Conservation (phyloP, 1,139 yeast genomes). For the Candida sp. region DNA sequence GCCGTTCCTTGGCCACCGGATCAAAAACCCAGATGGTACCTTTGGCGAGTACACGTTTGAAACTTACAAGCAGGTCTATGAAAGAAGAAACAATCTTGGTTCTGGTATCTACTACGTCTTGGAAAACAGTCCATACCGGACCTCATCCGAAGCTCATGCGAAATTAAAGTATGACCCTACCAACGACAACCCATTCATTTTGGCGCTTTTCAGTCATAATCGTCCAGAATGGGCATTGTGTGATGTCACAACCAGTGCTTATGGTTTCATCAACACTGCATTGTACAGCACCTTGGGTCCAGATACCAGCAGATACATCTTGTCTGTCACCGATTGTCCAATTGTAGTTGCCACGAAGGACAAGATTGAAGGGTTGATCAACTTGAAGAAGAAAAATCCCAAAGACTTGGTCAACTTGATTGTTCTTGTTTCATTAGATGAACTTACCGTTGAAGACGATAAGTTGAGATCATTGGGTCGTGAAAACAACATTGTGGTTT, state of each 20-base stretch:
- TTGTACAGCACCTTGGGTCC: slow-evolving; percentile 44
- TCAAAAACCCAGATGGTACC: slow-evolving; percentile 38
- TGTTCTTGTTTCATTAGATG: slow-evolving; percentile 40
- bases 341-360: slow-evolving; percentile 35
- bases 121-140: slow-evolving; percentile 41
- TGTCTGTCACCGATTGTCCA: slow-evolving; percentile 36
- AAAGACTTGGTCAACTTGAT: slow-evolving; percentile 29
- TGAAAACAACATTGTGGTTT: slow-evolving; percentile 30
- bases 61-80: slow-evolving; percentile 42
- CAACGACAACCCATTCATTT: slow-evolving; percentile 28
- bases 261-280: slow-evolving; percentile 39
- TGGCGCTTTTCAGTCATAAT: slow-evolving; percentile 37
- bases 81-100: slow-evolving; percentile 56
- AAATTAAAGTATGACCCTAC: slow-evolving; percentile 22
- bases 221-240: slow-evolving; percentile 41
- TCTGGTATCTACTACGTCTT: slow-evolving; percentile 64
- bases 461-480: slow-evolving; percentile 23
- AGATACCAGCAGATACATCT: slow-evolving; percentile 35
- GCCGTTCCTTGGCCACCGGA: slow-evolving; percentile 58
- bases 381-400: slow-evolving; percentile 27
- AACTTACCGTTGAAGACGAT: slow-evolving; percentile 26
- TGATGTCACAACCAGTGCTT: slow-evolving; percentile 39
- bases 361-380: slow-evolving; percentile 27
- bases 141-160: slow-evolving; percentile 28
- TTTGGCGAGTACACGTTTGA: slow-evolving; percentile 52